Evolutionary conservation across 75 land plant genomes (phyloP).

Genomic region (Gnetum montanum): DNA sequence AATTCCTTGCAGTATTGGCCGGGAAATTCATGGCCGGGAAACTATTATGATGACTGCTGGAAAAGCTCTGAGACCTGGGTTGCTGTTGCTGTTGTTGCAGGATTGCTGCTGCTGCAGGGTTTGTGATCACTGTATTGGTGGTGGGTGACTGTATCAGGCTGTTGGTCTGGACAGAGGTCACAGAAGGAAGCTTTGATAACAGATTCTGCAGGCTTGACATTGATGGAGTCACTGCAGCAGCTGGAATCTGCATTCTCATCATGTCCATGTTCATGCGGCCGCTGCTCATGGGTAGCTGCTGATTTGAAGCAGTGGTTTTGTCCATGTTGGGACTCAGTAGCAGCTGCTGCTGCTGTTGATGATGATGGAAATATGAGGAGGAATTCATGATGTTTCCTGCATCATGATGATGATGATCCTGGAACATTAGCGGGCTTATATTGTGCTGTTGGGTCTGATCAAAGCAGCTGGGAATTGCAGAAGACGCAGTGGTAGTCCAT

Average conservation of each 20-base stretch:
- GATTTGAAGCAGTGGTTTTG: neutral
- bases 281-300: neutral
- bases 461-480: neutral
- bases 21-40: no score
- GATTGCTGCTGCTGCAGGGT: no score
- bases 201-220: slow-evolving; percentile 84
- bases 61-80: no score
- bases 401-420: slow-evolving; percentile 3
- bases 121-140: no score
- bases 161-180: slow-evolving; percentile 9
- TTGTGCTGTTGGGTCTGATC: no score
- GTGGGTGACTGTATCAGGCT: no score
- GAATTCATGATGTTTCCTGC: neutral
- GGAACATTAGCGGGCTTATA: neutral
- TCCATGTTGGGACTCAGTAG: neutral
- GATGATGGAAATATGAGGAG: no score
- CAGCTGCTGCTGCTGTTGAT: neutral
- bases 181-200: slow-evolving; percentile 70
- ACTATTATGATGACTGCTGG: no score
- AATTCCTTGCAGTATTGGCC: no score
- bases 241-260: neutral
- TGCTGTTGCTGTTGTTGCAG: no score
- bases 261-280: slow-evolving; percentile 1
- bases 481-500: neutral
- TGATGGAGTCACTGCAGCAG: slow-evolving; percentile 34